These are phyloP conservation scores for Astrothelium subdiscretum DNA, from an alignment of 495 filamentous ascomycete species.

Conservation along the genomic window DNA sequence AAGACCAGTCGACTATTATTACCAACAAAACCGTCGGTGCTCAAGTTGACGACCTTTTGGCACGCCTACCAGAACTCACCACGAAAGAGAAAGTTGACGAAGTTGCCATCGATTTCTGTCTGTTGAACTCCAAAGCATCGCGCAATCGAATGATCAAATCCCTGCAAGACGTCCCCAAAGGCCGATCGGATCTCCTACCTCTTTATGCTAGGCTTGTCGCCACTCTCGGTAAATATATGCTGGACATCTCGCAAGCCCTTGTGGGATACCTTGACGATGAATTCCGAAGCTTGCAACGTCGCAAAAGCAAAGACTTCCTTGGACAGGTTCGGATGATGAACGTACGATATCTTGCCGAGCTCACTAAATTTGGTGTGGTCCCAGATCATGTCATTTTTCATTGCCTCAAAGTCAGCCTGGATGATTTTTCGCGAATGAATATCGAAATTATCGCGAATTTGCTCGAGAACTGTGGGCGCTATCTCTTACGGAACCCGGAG, in stretches of 20 bases:
- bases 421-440: conserved; percentile 97
- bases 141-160: conserved; percentile 88
- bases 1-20: conserved; percentile 86
- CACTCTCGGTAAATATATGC: conserved; percentile 86
- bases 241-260: conserved; percentile 82
- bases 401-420: conserved; percentile 90
- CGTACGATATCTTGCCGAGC: conserved; percentile 89
- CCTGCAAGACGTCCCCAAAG: conserved; percentile 86
- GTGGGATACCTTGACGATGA: conserved; percentile 92
- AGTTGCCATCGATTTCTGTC: conserved; percentile 90
- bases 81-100: conserved; percentile 87
- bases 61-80: conserved; percentile 78
- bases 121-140: conserved; percentile 96
- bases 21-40: conserved; percentile 96
- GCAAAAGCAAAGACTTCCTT: conserved; percentile 94
- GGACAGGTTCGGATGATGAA: conserved; percentile 90
- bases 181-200: conserved; percentile 83
- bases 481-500: conserved; percentile 85
- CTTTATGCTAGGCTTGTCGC: conserved; percentile 85
- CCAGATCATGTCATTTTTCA: conserved; percentile 99
- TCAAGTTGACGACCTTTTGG: conserved; percentile 83
- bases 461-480: conserved; percentile 95
- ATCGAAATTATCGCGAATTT: conserved; percentile 96
- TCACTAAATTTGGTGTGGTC: conserved; percentile 97
- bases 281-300: conserved; percentile 93